phyloP scores from a whole-genome alignment of 2,329 filamentous ascomycete genomes.

The Sclerotinia trifoliorum region DNA sequence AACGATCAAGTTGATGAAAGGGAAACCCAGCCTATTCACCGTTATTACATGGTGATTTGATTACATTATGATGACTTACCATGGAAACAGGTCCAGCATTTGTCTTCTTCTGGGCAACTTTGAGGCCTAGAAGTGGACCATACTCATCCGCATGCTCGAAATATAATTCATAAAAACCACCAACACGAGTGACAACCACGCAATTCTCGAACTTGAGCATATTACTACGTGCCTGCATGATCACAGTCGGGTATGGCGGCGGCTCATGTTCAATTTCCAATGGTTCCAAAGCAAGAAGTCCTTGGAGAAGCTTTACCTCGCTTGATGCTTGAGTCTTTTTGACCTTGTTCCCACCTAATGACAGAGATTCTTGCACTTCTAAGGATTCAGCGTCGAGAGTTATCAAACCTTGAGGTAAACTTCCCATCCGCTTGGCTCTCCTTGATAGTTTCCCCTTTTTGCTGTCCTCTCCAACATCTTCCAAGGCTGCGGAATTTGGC shows the following conservation, averaged over 20 bases:
- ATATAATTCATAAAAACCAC: constrained; percentile 97
- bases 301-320: constrained; percentile 51
- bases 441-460: neutral
- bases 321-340: neutral
- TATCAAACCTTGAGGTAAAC: constrained; percentile 22
- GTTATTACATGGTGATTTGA: neutral
- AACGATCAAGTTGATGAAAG: constrained; percentile 87
- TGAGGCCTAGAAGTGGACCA: constrained; percentile 82
- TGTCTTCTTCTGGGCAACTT: constrained; percentile 79
- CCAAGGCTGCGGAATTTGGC: neutral
- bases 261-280: constrained; percentile 43
- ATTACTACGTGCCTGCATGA: constrained; percentile 82
- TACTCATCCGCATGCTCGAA: constrained; percentile 92
- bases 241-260: constrained; percentile 76
- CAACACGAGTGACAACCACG: constrained; percentile 86
- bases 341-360: neutral
- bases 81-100: constrained; percentile 77
- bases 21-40: constrained; percentile 76
- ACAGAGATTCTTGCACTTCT: constrained; percentile 2
- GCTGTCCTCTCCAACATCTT: neutral
- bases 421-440: neutral
- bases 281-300: constrained; percentile 45
- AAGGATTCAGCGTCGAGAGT: neutral
- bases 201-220: constrained; percentile 91
- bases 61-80: constrained; percentile 50